A percentile compares a stretch with the other conserved stretches of the same genome.
Conservation (phyloP, 768 basidiomycete species). For the Lentinus tigrinus region DNA sequence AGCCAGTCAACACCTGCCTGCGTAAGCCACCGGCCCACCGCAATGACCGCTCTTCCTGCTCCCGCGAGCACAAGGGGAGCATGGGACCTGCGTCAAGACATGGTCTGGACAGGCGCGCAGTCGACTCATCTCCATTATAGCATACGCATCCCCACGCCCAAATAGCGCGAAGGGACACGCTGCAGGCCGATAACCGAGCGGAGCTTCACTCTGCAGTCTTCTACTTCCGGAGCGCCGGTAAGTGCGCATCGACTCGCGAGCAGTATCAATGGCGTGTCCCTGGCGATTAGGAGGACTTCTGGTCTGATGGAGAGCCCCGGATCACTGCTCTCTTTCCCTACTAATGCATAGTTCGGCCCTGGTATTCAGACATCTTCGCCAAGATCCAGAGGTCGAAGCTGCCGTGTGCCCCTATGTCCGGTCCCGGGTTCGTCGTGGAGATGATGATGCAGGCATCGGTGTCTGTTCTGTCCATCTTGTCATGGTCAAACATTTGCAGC, state of each 20-base stretch:
- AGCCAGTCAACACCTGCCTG: not conserved
- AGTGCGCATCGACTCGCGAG: not conserved
- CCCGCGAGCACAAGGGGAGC: not conserved
- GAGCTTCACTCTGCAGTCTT: not conserved
- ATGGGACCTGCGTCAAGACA: not conserved
- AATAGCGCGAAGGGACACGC: not conserved
- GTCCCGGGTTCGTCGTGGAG: not conserved
- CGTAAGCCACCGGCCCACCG: conserved; percentile 1
- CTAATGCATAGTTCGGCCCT: conserved; percentile 3
- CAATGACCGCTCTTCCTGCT: conserved; percentile 8
- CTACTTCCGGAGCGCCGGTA: conserved; percentile 4
- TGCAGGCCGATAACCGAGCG: not conserved
- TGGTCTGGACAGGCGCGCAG: not conserved
- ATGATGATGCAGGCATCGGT: not conserved
- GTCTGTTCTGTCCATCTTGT: conserved; percentile 2
- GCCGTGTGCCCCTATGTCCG: not conserved
- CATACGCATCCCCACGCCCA: conserved; percentile 8
- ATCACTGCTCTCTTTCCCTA: conserved; percentile 2
- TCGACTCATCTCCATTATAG: not conserved
- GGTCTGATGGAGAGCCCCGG: conserved; percentile 6
- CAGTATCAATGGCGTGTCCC: not conserved
- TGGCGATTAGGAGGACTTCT: not conserved
- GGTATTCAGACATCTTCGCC: not conserved
- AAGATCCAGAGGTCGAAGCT: not conserved
- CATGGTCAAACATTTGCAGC: conserved; percentile 4